Percentiles rank a stretch among this genome's conserved stretches.
Evolutionary conservation across 2,329 filamentous ascomycete species (phyloP).

Genomic region (Sarocladium brachiariae): DNA sequence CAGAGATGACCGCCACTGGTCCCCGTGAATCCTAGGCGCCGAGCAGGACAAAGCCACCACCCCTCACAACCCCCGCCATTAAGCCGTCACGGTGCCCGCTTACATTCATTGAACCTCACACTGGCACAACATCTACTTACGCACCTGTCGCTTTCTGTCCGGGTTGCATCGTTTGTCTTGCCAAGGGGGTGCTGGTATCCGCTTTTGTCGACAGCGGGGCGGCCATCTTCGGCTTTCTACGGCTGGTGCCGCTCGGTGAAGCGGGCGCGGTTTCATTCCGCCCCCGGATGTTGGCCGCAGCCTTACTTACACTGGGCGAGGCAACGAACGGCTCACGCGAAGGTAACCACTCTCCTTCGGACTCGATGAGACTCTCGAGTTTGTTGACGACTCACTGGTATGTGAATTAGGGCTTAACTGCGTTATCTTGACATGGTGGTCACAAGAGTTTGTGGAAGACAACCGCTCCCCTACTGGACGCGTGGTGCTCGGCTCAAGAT

Average conservation of each 20-base stretch:
- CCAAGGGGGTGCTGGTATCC: not conserved
- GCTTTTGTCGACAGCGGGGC: slow-evolving; percentile 14
- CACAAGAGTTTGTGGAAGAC: too few relatives aligned
- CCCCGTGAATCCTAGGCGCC: not conserved
- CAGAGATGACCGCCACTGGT: not conserved
- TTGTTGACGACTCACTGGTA: too few relatives aligned
- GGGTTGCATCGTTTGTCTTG: too few relatives aligned
- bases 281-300: slow-evolving; percentile 7
- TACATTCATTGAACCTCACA: not conserved
- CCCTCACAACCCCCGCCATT: not conserved
- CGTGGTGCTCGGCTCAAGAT: slow-evolving; percentile 1
- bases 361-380: too few relatives aligned
- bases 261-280: slow-evolving; percentile 22
- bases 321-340: not conserved
- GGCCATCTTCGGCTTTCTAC: slow-evolving; percentile 35
- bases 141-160: too few relatives aligned
- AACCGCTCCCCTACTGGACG: too few relatives aligned
- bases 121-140: not conserved
- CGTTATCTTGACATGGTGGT: too few relatives aligned
- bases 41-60: not conserved
- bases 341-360: too few relatives aligned
- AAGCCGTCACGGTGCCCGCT: not conserved
- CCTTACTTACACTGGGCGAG: not conserved
- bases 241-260: slow-evolving; percentile 25
- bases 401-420: too few relatives aligned